A percentile compares a stretch with the other conserved stretches of the same genome.
Conservation (phyloP, 2,329 filamentous ascomycete species). For the Didymella arachidicola region DNA sequence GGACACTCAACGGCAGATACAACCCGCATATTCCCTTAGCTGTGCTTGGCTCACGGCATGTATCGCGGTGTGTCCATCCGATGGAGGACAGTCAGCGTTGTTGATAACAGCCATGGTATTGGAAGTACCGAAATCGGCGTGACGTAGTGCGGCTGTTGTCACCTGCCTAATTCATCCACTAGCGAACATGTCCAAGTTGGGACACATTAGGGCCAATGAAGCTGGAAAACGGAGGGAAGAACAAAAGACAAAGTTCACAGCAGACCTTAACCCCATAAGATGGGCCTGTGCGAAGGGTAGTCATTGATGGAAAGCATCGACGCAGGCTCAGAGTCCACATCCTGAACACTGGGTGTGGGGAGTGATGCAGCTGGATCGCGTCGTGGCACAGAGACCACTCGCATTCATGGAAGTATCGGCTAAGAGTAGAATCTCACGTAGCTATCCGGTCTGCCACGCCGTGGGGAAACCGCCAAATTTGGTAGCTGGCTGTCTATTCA, state of each 20-base stretch:
- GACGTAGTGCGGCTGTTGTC: conserved; percentile 27
- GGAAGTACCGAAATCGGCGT: conserved; percentile 32
- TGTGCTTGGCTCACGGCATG: conserved; percentile 1
- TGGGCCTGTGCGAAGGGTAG: background rate
- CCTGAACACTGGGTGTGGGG: background rate
- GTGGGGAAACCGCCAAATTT: background rate
- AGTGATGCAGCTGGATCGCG: background rate
- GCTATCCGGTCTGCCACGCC: background rate
- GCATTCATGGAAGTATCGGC: background rate
- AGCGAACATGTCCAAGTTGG: background rate
- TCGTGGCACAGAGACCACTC: background rate
- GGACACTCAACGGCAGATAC: background rate
- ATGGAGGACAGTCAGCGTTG: conserved; percentile 18
- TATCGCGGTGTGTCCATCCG: background rate
- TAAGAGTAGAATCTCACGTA: background rate
- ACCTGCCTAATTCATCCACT: conserved; percentile 29
- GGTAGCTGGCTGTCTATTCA: background rate
- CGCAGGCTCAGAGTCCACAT: background rate
- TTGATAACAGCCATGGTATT: conserved; percentile 23
- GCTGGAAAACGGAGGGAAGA: too few species aligned
- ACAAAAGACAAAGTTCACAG: too few species aligned
- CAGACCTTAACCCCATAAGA: too few species aligned
- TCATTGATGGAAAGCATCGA: background rate
- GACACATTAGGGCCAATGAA: too few species aligned
- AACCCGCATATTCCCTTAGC: background rate